Base-by-base conservation (phyloP, 1,284 basidiomycete genomes). In the Entoloma clypeatum region DNA sequence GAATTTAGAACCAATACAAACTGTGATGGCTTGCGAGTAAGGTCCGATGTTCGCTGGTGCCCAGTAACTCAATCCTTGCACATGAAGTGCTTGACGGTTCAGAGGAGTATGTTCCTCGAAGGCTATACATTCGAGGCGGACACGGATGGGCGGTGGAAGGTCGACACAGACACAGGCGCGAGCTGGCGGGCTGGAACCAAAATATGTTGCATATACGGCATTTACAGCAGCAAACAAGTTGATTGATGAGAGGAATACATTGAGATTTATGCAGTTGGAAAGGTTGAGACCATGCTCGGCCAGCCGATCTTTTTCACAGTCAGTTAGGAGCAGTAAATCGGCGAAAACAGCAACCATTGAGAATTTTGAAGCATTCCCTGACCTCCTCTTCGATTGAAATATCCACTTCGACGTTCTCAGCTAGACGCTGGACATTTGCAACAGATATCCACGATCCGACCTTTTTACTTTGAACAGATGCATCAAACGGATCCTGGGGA, bases 21-120 rank as follows among this genome's bases (percentile, higher is more conserved):
- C 90, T 39, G 74, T 72, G 39, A 98, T 78, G 5, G 91, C 86
- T 64, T 99, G 96, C 0, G 92, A 95, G 62, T 99, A 99, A 2
- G 96, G 96, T 0, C 96, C 96, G 42, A 99, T 99, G 60, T 98
- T 99, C 2, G 96, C 95, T 7, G 96, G 93, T 11, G 95, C 95
- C 96, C 96, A 99, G 61, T 98, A 98, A 59, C 92, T 95, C 39
- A 95, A 61, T 10, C 92, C 79, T 63, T 99, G 96, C 0, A 99
- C 94, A 58, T 99, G 96, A 24, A 99, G 69, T 0, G 87, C 83
- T 39, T 78, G 77, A 23, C 92, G 71, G 21, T 79, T 71, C 7
- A 53, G 31, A 3, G 59, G 41, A 10, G 47, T 55, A 19, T 36
- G 53, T 49, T 71, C 73, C 2, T 65, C 58, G 52, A 74, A 85